Conservation (phyloP, 768 basidiomycete species). For the Clitopilus hobsonii region DNA sequence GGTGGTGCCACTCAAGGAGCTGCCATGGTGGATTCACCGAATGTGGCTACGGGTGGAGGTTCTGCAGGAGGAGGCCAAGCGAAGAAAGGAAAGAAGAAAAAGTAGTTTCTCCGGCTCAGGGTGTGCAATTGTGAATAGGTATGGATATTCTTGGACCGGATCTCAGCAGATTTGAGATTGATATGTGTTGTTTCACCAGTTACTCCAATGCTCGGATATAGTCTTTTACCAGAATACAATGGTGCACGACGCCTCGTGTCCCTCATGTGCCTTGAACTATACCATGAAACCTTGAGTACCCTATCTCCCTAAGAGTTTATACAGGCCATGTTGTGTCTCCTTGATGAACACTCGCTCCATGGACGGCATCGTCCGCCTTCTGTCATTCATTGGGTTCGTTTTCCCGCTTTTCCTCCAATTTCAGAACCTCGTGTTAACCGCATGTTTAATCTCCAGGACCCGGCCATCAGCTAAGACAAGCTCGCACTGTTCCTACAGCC, state of each 20-base stretch:
- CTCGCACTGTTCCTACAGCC: background rate
- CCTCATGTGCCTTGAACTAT: background rate
- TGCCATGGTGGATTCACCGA: conserved; percentile 31
- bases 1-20: conserved; percentile 72
- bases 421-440: background rate
- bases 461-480: background rate
- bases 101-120: background rate
- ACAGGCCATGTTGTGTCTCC: too few relatives aligned
- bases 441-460: background rate
- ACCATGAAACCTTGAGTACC: background rate
- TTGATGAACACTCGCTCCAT: too few relatives aligned
- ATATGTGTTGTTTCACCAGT: too few relatives aligned
- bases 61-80: background rate
- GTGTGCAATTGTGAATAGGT: background rate
- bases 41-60: background rate
- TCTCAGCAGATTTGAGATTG: too few relatives aligned
- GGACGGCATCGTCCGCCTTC: background rate
- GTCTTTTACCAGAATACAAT: too few relatives aligned
- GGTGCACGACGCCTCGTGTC: background rate
- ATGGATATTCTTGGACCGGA: background rate
- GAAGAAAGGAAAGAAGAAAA: background rate
- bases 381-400: background rate
- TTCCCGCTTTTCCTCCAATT: background rate
- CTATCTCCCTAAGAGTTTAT: background rate
- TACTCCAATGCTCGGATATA: too few relatives aligned